Evolutionary conservation across 768 basidiomycete genomes (phyloP), one percentile per base, ranked within the genome.

Genomic region (Crassisporium funariophilum): DNA sequence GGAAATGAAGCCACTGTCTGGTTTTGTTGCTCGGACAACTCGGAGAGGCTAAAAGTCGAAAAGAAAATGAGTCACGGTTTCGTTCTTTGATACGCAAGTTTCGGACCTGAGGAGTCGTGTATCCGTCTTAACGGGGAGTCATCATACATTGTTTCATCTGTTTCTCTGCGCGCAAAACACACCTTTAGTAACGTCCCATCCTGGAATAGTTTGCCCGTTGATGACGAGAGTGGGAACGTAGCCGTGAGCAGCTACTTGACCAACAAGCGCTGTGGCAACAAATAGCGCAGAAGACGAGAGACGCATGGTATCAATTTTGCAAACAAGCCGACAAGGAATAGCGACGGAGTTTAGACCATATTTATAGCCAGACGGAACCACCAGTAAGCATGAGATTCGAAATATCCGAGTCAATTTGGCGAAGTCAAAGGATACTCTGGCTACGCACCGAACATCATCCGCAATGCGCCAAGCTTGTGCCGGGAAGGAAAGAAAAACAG

Each of bases 121-220:
- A 25, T 23, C 23, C 25, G n/a, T 27, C 41, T 3, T 19, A 36
- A 23, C 31, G 11, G 10, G n/a, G 9, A 4, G 20, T 27, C 5
- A 5, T 15, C 13, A 7, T n/a, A 20, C 31, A 33, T 38, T 8
- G 24, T 0, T 4, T 9, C 3, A 46, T 54, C 16, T 22, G n/a
- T n/a, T n/a, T n/a, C n/a, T n/a, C n/a, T n/a, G n/a, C n/a, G n/a
- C n/a, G n/a, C n/a, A n/a, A n/a, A n/a, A n/a, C n/a, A n/a, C n/a
- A 62, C 67, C 66, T 49, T 53, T 69, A 31, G 23, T 58, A 11
- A 68, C 56, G 35, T 71, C 61, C 68, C 69, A 71, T n/a, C 69
- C 69, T 5, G 60, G 53, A 40, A 70, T 60, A 33, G 56, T 59
- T 44, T 65, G 55, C 5, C 62, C 61, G 31, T 62, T 63, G 17